phyloP scores from a whole-genome alignment of 2,329 filamentous ascomycete species.

The Aureobasidium vineae region DNA sequence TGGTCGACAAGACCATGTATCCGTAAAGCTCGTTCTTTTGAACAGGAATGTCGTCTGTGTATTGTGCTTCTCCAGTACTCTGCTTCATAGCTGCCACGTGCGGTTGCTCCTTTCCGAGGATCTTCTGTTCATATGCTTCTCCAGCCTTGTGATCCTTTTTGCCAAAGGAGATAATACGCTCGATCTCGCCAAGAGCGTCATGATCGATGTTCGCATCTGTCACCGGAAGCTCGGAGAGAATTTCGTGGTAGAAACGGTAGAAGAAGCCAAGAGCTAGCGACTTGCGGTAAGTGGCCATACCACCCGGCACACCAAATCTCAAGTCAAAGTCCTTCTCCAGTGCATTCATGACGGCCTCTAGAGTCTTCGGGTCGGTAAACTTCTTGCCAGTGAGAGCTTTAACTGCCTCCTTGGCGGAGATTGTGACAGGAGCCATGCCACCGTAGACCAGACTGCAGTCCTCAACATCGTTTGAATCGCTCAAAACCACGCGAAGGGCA shows the following conservation, averaged over 20 bases:
- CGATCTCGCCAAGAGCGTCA: slow-evolving; percentile 79
- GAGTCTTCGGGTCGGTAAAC: slow-evolving; percentile 74
- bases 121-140: slow-evolving; percentile 73
- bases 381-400: slow-evolving; percentile 72
- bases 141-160: slow-evolving; percentile 73
- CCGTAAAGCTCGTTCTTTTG: slow-evolving; percentile 87
- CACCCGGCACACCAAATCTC: slow-evolving; percentile 85
- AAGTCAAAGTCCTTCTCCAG: slow-evolving; percentile 89
- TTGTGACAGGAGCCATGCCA: slow-evolving; percentile 89
- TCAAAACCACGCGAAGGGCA: slow-evolving; percentile 72
- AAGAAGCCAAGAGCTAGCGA: slow-evolving; percentile 91
- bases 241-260: slow-evolving; percentile 94
- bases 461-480: slow-evolving; percentile 66
- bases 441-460: slow-evolving; percentile 83
- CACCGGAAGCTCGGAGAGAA: slow-evolving; percentile 59
- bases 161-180: slow-evolving; percentile 77
- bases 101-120: slow-evolving; percentile 79
- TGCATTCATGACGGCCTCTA: slow-evolving; percentile 86
- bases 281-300: slow-evolving; percentile 96
- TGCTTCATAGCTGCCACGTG: slow-evolving; percentile 94
- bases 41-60: slow-evolving; percentile 90
- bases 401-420: slow-evolving; percentile 77
- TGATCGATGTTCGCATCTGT: slow-evolving; percentile 60
- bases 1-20: slow-evolving; percentile 82
- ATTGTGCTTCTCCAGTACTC: slow-evolving; percentile 89